Base-by-base conservation (phyloP, 768 basidiomycete species). In the Russula virescens region DNA sequence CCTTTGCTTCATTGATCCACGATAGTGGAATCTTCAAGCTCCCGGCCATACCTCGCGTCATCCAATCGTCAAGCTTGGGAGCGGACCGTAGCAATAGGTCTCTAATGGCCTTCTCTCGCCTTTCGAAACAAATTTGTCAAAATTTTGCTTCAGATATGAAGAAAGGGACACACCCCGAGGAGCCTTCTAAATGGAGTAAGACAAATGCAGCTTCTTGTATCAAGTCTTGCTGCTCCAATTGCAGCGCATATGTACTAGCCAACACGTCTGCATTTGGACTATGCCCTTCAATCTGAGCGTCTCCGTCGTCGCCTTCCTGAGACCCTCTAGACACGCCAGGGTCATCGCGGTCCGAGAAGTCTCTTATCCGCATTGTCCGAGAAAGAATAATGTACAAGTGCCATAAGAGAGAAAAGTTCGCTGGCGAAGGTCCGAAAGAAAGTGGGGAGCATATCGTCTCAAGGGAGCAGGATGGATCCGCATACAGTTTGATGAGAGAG, bases 1-100 rank as follows among this genome's bases (percentile, higher is more conserved):
- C 93, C 82, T 90, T 89, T 13, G 94, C 90, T 71, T 95, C 91
- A 43, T 88, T 82, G n/a, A 98, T 81, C 95, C 96, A 99, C 6
- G 82, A 73, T 56, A 83, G 74, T 0, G 97, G 97, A 35, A 98
- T 81, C 66, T 87, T 86, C 34, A 97, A 75, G 69, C 85, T 90
- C 5, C 88, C 87, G 3, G 86, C 79, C 11, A 91, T 75, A 19
- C 88, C 89, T 19, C 84, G 80, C 18, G 79, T 82, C 74, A 81
- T 82, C 87, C 88, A 90, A 55, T 88, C 87, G 68, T 91, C 84
- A 10, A 91, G 71, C 58, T 75, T 80, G 6, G 80, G 75, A 0
- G 86, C 88, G 4, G 82, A 85, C 7, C 94, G 83, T 16, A 82
- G 77, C 1, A 98, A 75, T 13, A 98, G 76, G 59, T 91, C 90